Base-by-base conservation (phyloP, 148 eudicot species). In the Oxyria digyna region DNA sequence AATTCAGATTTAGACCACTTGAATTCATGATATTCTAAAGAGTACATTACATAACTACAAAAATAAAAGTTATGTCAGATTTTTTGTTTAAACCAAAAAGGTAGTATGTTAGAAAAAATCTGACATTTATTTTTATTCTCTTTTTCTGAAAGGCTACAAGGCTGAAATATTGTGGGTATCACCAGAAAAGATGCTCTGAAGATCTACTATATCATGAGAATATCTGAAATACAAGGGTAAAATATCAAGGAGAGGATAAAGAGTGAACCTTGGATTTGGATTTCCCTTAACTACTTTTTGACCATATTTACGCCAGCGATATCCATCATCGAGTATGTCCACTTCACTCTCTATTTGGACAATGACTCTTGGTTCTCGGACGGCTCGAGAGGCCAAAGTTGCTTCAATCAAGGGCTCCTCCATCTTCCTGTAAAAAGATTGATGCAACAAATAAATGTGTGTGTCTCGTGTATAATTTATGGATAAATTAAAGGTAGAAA, bases 231-330 rank as follows among this genome's bases (percentile, higher is more conserved):
- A 35, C 6, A 6, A 35, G 3, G 38, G 38, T 35, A n/a, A 54
- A 42, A 42, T 24, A 13, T 35, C 4, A 17, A 23, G 24, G 49
- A 48, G 26, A 49, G 67, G 7, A 7, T 1, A 23, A 32, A 24
- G 26, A 18, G 55, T 8, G 6, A 80, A 91, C 97, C 95, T 88
- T 0, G 97, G 97, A 59, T 91, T 91, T 50, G 91, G 88, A 70
- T 91, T 91, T 74, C 97, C 97, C 74, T 87, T 90, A 32, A 90
- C 93, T 42, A 85, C 89, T 71, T 90, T 90, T 71, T 90, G 91
- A 2, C 97, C 97, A 72, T 90, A 90, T 71, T 90, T 90, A 71
- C 94, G 78, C 97, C 97, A 91, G 49, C 95, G 81, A 54, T 88
- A 91, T 12, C 97, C 97, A 81, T 91, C 97, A 64, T 91, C 88